phyloP scores from a whole-genome alignment of 495 filamentous ascomycete species.

The Neurospora discreta region DNA sequence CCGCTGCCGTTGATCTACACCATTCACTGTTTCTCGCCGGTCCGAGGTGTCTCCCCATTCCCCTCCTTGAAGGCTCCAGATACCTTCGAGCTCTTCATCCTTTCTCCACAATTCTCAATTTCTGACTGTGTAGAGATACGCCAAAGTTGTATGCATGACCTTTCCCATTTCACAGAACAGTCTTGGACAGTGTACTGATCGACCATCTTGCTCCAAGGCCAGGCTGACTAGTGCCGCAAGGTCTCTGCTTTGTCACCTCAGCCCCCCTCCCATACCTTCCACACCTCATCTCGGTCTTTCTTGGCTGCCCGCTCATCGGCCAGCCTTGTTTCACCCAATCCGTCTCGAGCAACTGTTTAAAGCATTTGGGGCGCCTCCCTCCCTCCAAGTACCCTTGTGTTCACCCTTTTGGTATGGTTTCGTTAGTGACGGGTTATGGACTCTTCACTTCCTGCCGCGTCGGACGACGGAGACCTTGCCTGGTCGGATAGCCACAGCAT shows the following conservation, averaged over 20 bases:
- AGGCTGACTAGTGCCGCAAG: background rate
- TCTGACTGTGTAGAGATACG: background rate
- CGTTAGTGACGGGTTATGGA: conserved; percentile 36
- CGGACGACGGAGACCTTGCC: conserved; percentile 28
- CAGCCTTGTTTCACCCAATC: background rate
- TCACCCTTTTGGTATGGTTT: conserved; percentile 23
- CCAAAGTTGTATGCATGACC: background rate
- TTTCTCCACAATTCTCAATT: background rate
- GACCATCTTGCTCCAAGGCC: background rate
- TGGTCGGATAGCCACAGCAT: conserved; percentile 36
- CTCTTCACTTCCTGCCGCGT: conserved; percentile 25
- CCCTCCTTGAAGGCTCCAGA: background rate
- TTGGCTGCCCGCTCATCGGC: background rate
- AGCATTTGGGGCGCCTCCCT: conserved; percentile 3
- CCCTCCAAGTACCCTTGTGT: background rate
- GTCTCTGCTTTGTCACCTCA: conserved; percentile 1
- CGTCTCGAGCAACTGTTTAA: conserved; percentile 3
- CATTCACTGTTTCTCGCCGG: background rate
- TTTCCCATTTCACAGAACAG: background rate
- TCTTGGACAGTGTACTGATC: background rate
- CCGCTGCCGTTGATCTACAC: background rate
- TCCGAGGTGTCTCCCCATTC: background rate
- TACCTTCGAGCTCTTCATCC: background rate
- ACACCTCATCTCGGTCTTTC: conserved; percentile 3
- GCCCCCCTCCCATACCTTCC: background rate